Evolutionary conservation across 108 stramenopile species (phyloP).

Genomic region (Cyclotella kingstonii): DNA sequence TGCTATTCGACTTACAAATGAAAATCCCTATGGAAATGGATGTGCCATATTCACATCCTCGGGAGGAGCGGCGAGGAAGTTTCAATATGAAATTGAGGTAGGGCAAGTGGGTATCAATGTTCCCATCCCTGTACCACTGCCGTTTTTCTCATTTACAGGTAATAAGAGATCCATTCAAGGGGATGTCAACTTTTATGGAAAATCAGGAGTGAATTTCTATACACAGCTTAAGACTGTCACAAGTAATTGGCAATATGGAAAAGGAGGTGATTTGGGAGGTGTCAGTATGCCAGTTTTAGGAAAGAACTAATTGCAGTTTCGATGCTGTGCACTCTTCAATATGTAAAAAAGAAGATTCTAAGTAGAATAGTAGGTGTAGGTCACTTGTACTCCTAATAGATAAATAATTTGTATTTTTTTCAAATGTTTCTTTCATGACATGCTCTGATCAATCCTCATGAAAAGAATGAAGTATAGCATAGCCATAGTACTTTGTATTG

Average conservation of each 20-base stretch:
- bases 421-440: no score
- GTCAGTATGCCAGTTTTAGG: slow-evolving; percentile 82
- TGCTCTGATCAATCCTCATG: no score
- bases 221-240: slow-evolving; percentile 95
- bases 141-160: slow-evolving; percentile 95
- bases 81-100: slow-evolving; percentile 84
- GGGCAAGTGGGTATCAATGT: slow-evolving; percentile 91
- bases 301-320: slow-evolving; percentile 53
- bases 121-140: slow-evolving; percentile 95
- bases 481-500: no score
- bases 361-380: no score
- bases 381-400: no score
- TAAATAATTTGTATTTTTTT: no score
- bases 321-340: no score
- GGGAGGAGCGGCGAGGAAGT: slow-evolving; percentile 91
- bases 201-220: slow-evolving; percentile 91
- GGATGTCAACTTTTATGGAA: slow-evolving; percentile 92
- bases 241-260: slow-evolving; percentile 79
- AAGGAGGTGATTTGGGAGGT: slow-evolving; percentile 54
- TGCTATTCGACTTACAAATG: slow-evolving; percentile 84
- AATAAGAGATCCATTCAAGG: slow-evolving; percentile 84
- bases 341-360: no score
- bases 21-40: slow-evolving; percentile 92
- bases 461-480: no score
- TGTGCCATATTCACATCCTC: slow-evolving; percentile 85